A percentile compares a stretch with the other conserved stretches of the same genome.
Evolutionary conservation across 2,329 filamentous ascomycete genomes (phyloP).

Genomic region (Exutisphaerella laricina): DNA sequence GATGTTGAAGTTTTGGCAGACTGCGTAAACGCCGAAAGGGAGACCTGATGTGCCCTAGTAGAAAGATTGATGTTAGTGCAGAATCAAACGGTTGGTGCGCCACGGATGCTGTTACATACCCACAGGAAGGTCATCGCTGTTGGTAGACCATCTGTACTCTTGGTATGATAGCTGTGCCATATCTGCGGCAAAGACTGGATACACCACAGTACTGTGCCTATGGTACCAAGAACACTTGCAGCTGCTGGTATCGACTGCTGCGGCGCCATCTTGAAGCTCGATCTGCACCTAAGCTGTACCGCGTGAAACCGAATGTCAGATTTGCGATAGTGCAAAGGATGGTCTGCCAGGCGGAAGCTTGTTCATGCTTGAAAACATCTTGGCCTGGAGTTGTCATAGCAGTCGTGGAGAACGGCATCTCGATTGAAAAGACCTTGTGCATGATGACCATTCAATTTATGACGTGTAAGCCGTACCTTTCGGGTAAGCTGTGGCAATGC

Average conservation of each 20-base stretch:
- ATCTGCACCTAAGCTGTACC: no score
- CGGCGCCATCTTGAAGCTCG: no score
- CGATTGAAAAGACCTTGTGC: no score
- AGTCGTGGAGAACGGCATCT: no score
- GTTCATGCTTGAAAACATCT: no score
- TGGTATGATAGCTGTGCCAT: background rate
- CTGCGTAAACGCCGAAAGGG: background rate
- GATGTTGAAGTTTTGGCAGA: background rate
- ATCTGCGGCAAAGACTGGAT: background rate
- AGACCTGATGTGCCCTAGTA: background rate
- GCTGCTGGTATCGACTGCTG: background rate
- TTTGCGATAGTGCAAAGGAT: no score
- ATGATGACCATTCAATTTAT: no score
- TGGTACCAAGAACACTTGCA: background rate
- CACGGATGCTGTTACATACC: background rate
- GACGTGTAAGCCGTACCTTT: no score
- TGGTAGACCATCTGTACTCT: background rate
- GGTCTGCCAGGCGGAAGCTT: no score
- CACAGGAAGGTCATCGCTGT: background rate
- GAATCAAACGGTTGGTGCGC: background rate
- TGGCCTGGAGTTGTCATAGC: no score
- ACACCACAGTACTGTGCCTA: background rate
- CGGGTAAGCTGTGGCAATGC: no score
- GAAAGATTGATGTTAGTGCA: background rate
- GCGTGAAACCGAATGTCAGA: no score